Conservation (phyloP, 495 filamentous ascomycete genomes). For the Xylaria acuta region DNA sequence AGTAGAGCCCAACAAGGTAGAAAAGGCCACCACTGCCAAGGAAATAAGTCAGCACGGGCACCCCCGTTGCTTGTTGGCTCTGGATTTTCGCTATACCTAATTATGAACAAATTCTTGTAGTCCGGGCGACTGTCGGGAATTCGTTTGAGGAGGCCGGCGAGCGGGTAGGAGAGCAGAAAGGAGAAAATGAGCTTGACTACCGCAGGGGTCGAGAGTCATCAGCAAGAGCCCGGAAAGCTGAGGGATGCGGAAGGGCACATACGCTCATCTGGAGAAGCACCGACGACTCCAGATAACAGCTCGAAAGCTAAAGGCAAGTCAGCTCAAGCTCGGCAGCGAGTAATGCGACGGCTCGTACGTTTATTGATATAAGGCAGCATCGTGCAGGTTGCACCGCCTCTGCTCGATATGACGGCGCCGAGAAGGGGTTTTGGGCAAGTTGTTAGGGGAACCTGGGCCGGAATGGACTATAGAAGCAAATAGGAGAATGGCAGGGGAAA, state of each 20-base stretch:
- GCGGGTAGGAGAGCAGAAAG: constrained; percentile 90
- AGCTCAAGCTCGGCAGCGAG: constrained; percentile 25
- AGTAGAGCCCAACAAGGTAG: constrained; percentile 93
- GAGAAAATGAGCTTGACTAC: constrained; percentile 92
- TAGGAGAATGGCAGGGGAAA: neutral
- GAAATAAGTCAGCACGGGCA: constrained; percentile 10
- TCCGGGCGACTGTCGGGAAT: constrained; percentile 84
- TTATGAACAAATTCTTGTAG: constrained; percentile 89
- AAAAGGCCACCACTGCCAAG: constrained; percentile 61
- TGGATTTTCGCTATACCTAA: constrained; percentile 59
- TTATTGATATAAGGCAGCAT: constrained; percentile 90
- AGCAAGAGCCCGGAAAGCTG: constrained; percentile 1
- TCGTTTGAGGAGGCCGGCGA: constrained; percentile 87
- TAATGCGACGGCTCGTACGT: constrained; percentile 59
- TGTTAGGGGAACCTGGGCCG: neutral
- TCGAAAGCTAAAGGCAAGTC: constrained; percentile 52
- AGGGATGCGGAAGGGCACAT: constrained; percentile 33
- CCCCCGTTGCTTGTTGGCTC: neutral
- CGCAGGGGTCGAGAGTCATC: constrained; percentile 31
- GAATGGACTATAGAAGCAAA: neutral
- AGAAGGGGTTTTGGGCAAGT: constrained; percentile 2
- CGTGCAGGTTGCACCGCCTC: neutral
- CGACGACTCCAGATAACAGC: constrained; percentile 75
- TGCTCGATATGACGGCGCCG: neutral
- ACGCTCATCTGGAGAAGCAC: constrained; percentile 88